Evolutionary conservation across 768 basidiomycete species (phyloP).

Genomic region (Russula olivacea): DNA sequence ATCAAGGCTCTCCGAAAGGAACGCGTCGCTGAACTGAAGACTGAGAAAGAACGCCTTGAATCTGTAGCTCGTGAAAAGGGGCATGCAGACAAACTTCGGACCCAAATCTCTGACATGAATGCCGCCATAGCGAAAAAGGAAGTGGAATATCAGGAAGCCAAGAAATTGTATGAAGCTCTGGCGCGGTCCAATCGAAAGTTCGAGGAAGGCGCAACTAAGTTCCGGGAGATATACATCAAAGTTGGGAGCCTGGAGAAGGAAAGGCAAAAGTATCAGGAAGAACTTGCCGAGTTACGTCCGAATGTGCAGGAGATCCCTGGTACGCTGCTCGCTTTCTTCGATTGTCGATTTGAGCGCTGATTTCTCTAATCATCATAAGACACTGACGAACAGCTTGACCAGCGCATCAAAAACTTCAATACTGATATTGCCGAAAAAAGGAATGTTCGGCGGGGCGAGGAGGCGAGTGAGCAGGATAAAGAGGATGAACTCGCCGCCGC

Average conservation of each 20-base stretch:
- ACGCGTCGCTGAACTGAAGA: slow-evolving; percentile 81
- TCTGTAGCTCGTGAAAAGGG: slow-evolving; percentile 75
- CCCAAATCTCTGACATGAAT: slow-evolving; percentile 56
- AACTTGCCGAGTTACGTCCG: slow-evolving; percentile 55
- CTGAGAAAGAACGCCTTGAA: slow-evolving; percentile 82
- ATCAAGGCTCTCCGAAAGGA: slow-evolving; percentile 92
- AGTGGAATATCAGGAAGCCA: slow-evolving; percentile 64
- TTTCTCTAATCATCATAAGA: slow-evolving; percentile 37
- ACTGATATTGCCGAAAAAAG: slow-evolving; percentile 49
- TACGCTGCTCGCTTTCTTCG: slow-evolving; percentile 29
- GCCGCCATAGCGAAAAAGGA: slow-evolving; percentile 63
- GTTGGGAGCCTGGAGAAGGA: slow-evolving; percentile 57
- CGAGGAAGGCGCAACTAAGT: slow-evolving; percentile 76
- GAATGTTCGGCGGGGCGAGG: slow-evolving; percentile 42
- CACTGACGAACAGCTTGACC: slow-evolving; percentile 63
- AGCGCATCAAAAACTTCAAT: slow-evolving; percentile 53
- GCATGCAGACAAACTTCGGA: slow-evolving; percentile 78
- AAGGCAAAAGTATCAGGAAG: slow-evolving; percentile 53
- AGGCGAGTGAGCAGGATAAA: slow-evolving; percentile 51
- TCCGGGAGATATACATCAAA: slow-evolving; percentile 76
- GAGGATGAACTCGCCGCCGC: slow-evolving; percentile 52
- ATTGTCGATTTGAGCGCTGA: background rate
- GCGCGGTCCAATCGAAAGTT: slow-evolving; percentile 70
- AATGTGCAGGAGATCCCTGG: slow-evolving; percentile 65
- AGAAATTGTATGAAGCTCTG: slow-evolving; percentile 56